Evolutionary conservation across 139 green algal genomes (phyloP), one percentile per base, ranked within the genome.

Genomic region (Chlorella ohadii): DNA sequence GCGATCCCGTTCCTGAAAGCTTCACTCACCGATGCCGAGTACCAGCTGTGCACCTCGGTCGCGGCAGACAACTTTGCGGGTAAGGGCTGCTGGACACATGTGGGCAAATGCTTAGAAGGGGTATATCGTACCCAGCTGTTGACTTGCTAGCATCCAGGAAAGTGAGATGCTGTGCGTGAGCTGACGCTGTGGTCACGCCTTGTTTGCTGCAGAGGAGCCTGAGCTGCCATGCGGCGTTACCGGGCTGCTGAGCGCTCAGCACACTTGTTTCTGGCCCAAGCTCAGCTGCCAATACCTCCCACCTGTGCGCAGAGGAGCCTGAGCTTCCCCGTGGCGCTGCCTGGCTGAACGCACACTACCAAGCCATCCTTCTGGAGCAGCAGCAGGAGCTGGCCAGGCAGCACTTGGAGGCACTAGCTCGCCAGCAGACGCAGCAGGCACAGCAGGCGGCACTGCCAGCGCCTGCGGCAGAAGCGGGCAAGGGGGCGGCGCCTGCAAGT

Each of bases 11-110:
- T 83, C 36, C 87, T 97, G 44, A 84, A 84, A 22, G 88, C 91
- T 0, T 78, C 72, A 3, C 71, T 97, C 15, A 89, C 81, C 4
- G 93, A 98, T 72, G 71, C 22, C 0, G 94, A 98, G 83, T 98
- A 97, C 83, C 71, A 83, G 25, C 81, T 89, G 31, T 90, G 96
- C 44, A 94, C 94, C 22, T 88, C 84, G 11, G 88, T 97, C 16
- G 83, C 94, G 0, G 77, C 84, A 0, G 68, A 73, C 83, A 98
- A 98, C 84, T 89, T 98, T 34, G 19, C 51, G 22, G 51, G 51
- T 59, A 22, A 19, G 44, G 44, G 44, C 7, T 11, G 44, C 44
- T 6, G 6, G 44, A 6, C 7, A 55, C 44, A 16, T 11, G 44
- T 55, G 44, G 6, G 11, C 6, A 16, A 11, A n/a, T n/a, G n/a